These are phyloP conservation scores for Pichia sp. DNA, from an alignment of 1,139 yeast genomes.

Conservation along the genomic window DNA sequence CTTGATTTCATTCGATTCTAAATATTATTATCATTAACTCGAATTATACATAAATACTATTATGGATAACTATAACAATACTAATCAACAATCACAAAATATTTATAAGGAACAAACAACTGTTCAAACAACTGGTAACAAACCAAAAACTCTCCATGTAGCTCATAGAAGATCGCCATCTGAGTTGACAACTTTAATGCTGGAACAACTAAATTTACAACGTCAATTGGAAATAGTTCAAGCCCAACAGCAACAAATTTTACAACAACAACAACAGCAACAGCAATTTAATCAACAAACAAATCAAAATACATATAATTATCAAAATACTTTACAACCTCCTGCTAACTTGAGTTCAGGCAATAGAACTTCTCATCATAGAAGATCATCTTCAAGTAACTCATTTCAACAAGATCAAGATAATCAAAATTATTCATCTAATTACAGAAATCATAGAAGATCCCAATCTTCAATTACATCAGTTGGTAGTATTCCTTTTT, in stretches of 20 bases:
- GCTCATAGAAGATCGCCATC: constrained; percentile 95
- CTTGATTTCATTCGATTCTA: too few species aligned
- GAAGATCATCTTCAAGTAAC: constrained; percentile 26
- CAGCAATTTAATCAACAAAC: constrained; percentile 23
- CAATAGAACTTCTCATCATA: constrained; percentile 19
- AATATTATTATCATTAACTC: not conserved
- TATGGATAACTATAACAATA: constrained; percentile 4
- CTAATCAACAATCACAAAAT: constrained; percentile 6
- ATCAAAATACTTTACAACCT: constrained; percentile 26
- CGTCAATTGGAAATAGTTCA: constrained; percentile 88
- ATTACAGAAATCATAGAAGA: constrained; percentile 26
- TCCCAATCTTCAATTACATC: constrained; percentile 29
- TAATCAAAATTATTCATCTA: constrained; percentile 8
- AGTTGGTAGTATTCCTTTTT: constrained; percentile 21
- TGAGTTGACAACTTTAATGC: constrained; percentile 91
- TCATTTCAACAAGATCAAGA: constrained; percentile 17
- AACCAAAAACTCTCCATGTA: constrained; percentile 61
- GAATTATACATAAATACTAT: not conserved
- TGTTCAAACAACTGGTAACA: constrained; percentile 27
- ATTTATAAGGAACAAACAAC: constrained; percentile 14
- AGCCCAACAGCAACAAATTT: constrained; percentile 83
- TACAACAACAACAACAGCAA: constrained; percentile 29
- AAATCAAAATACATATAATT: constrained; percentile 16
- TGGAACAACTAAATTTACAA: constrained; percentile 87
- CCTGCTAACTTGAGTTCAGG: constrained; percentile 16